phyloP scores from a whole-genome alignment of 768 basidiomycete species.

The Tricholomella constricta region DNA sequence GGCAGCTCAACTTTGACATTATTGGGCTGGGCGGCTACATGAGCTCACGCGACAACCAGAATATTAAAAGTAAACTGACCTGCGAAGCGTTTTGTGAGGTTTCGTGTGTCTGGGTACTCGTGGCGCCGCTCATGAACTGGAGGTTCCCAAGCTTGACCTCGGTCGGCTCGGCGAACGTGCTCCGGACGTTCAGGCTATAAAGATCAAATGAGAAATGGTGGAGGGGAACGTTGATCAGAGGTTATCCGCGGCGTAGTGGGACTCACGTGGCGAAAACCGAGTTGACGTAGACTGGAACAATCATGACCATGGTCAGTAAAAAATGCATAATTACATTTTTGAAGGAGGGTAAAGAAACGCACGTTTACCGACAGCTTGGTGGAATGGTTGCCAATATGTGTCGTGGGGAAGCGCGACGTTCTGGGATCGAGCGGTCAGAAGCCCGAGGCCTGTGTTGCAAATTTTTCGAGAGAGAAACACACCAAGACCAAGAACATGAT shows the following conservation, averaged over 20 bases:
- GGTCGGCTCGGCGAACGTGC: background rate
- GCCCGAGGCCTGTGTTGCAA: background rate
- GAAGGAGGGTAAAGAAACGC: too few species aligned
- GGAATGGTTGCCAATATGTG: conserved; percentile 14
- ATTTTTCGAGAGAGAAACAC: background rate
- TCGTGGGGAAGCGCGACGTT: conserved; percentile 11
- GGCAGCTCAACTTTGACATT: background rate
- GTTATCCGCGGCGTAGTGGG: too few species aligned
- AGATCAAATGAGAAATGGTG: background rate
- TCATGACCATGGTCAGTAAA: too few species aligned
- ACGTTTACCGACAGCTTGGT: conserved; percentile 13
- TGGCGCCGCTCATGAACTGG: background rate
- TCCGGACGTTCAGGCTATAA: conserved; percentile 8
- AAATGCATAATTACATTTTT: too few species aligned
- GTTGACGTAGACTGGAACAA: conserved; percentile 5
- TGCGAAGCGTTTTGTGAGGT: background rate
- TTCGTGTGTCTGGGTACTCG: background rate
- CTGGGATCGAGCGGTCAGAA: background rate
- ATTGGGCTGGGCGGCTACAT: background rate
- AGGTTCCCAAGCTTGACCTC: conserved; percentile 5
- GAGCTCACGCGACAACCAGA: background rate
- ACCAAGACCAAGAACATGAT: conserved; percentile 10
- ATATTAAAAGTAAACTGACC: background rate
- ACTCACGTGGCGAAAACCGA: conserved; percentile 12
- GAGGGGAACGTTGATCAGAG: too few species aligned